Conservation (phyloP, 2,329 filamentous ascomycete genomes). For the Periconia digitata region DNA sequence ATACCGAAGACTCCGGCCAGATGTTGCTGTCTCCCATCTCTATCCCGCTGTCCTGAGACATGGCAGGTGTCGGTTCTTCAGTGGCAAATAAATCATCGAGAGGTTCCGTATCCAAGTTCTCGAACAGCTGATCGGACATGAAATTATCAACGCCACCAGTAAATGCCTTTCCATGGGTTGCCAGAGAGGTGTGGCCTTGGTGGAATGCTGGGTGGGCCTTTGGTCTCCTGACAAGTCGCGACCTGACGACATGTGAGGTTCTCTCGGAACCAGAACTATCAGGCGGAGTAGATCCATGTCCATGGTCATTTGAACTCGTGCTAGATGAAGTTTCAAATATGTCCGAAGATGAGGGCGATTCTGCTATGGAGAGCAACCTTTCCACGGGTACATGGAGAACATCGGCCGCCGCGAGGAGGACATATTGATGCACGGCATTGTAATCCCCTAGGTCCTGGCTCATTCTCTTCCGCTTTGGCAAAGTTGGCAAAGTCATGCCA, state of each 20-base stretch:
- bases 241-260: background rate
- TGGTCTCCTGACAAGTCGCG: background rate
- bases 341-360: background rate
- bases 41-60: background rate
- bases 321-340: background rate
- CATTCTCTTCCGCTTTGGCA: background rate
- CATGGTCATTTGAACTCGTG: background rate
- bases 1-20: background rate
- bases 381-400: background rate
- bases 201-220: background rate
- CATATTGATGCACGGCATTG: background rate
- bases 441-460: background rate
- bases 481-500: background rate
- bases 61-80: background rate
- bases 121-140: background rate
- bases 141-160: background rate
- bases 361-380: background rate
- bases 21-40: background rate
- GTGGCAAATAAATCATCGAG: background rate
- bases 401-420: background rate
- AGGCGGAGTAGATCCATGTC: background rate
- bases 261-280: background rate
- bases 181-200: background rate
- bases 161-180: background rate
- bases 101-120: background rate